Evolutionary conservation across 805 yeast species (phyloP), one percentile per base, ranked within the genome.

Genomic region (Candida chilensis): DNA sequence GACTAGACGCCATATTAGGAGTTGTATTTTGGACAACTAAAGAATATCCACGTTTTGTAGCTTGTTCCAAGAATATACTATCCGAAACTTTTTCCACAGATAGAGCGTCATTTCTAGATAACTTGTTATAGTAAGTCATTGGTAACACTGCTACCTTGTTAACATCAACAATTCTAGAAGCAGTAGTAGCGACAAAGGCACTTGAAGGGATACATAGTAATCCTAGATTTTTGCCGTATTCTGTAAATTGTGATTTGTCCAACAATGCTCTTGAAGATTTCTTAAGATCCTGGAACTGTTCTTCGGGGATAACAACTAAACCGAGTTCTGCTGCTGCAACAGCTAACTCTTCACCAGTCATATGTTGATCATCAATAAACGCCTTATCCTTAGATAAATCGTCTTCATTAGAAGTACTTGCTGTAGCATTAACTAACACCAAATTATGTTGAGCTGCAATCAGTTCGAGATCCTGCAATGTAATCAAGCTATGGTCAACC

Each of bases 171-270:
- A 52, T 52, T 38, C 68, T 61, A 6, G 71, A 67, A 21, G 67
- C 67, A 2, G 81, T 74, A 1, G 87, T 78, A 1, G 83, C 75
- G 36, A 80, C 58, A 40, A 70, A 78, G 2, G 76, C 60, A n/a
- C 64, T 48, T 30, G 61, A 63, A 1, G 90, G 83, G 24, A 82
- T 60, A 30, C 74, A 62, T 39, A 79, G 44, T 29, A 68, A 42
- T 3, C 77, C 78, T 30, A 57, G 47, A 10, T 54, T 44, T 30
- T 53, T 60, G 4, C 79, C 81, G 5, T 52, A 52, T 0, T 39
- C 45, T 5, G 47, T 42, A 9, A 78, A 34, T 16, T 50, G 34
- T 3, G 35, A 35, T 27, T 46, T 27, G 37, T 49, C 47, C 13
- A n/a, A n/a, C n/a, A n/a, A n/a, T n/a, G n/a, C n/a, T 46, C 29